Conservation (phyloP, 345 rosid genomes). For the Salix viminalis region DNA sequence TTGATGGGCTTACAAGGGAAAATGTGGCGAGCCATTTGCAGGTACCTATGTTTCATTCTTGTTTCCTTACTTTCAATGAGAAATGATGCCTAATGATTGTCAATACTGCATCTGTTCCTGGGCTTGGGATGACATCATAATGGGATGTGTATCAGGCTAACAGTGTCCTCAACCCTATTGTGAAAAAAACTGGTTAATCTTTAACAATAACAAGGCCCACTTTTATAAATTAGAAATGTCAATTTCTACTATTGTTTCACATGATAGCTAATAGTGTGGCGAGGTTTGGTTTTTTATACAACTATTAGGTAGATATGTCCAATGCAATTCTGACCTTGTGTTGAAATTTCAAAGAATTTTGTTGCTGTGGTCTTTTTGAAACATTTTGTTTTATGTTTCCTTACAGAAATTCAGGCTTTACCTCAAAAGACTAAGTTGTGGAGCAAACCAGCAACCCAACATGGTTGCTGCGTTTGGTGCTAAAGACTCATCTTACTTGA, state of each 20-base stretch:
- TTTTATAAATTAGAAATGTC: neutral
- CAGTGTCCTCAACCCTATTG: neutral
- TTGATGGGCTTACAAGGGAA: conserved; percentile 88
- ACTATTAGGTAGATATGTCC: neutral
- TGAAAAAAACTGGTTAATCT: neutral
- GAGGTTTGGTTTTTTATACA: neutral
- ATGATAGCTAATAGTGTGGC: neutral
- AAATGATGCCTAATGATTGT: neutral
- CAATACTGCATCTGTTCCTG: neutral
- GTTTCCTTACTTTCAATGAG: neutral
- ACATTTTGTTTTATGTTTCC: conserved; percentile 4
- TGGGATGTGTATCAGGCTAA: neutral
- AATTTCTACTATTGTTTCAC: neutral
- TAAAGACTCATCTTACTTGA: conserved; percentile 52
- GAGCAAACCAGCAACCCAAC: conserved; percentile 47
- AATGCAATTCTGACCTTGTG: neutral
- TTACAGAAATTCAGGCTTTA: conserved; percentile 83
- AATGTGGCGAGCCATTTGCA: conserved; percentile 98
- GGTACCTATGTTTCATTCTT: conserved; percentile 35
- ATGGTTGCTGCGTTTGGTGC: conserved; percentile 51
- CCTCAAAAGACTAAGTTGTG: conserved; percentile 57
- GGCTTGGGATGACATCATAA: neutral
- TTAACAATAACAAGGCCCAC: neutral
- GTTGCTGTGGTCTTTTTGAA: neutral
- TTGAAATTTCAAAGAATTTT: conserved; percentile 2